Evolutionary conservation across 1,284 basidiomycete species (phyloP).

Genomic region (Sporisorium exsertum): DNA sequence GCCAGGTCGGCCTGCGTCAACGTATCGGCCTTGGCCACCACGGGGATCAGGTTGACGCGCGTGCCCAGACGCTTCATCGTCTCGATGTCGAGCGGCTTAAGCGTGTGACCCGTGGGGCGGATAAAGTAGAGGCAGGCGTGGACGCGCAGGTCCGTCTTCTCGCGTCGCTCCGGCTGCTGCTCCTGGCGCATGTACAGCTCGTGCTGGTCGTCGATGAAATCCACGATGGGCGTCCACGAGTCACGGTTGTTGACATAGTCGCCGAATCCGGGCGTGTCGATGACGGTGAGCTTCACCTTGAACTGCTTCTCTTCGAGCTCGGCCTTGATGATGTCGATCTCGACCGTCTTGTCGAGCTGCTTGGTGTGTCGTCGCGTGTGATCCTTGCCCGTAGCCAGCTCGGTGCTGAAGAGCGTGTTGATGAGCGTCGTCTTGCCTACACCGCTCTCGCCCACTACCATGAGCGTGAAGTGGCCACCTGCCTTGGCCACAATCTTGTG

Average conservation of each 20-base stretch:
- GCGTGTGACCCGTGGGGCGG: conserved; percentile 92
- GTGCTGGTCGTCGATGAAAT: conserved; percentile 99
- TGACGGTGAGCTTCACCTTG: conserved; percentile 98
- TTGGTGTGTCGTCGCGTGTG: conserved; percentile 91
- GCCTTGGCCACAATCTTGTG: conserved; percentile 82
- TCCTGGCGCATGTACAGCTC: conserved; percentile 99
- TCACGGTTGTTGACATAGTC: conserved; percentile 99
- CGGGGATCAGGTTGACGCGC: conserved; percentile 96
- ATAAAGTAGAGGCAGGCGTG: conserved; percentile 99
- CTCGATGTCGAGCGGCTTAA: conserved; percentile 98
- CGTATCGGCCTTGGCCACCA: conserved; percentile 95
- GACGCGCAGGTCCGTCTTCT: conserved; percentile 94
- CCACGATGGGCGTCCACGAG: conserved; percentile 96
- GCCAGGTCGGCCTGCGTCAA: conserved; percentile 91
- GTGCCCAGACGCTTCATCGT: conserved; percentile 98
- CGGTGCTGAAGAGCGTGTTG: conserved; percentile 99
- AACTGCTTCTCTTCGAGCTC: conserved; percentile 96
- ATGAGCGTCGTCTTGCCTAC: conserved; percentile 73
- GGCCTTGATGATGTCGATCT: conserved; percentile 76
- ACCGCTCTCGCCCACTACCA: conserved; percentile 89
- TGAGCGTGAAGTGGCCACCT: conserved; percentile 97
- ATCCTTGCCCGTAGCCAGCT: conserved; percentile 91
- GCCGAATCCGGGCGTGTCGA: conserved; percentile 98
- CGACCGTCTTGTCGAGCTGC: conserved; percentile 98
- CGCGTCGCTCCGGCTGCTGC: conserved; percentile 91